Percentiles rank a stretch among this genome's conserved stretches.
Evolutionary conservation across 2,329 filamentous ascomycete genomes (phyloP).

Genomic region (Paraphaeosphaeria sporulosa): DNA sequence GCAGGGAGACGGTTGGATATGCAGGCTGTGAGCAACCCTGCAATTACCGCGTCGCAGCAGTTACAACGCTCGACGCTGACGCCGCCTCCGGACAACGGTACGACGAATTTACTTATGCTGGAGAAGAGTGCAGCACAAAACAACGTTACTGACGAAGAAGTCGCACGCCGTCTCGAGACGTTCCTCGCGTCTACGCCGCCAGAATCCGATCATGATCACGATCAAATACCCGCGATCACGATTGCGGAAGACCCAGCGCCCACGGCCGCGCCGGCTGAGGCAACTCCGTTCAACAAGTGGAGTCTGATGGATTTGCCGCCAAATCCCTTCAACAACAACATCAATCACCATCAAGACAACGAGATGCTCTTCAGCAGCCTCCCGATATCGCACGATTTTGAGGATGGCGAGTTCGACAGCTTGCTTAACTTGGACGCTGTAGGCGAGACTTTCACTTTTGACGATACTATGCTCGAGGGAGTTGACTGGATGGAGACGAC

Average conservation of each 20-base stretch:
- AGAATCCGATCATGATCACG: conserved; percentile 50
- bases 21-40: conserved; percentile 21
- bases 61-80: conserved; percentile 46
- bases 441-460: conserved; percentile 47
- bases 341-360: conserved; percentile 45
- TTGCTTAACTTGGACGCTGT: conserved; percentile 51
- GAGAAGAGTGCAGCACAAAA: conserved; percentile 38
- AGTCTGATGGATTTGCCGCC: conserved; percentile 25
- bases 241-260: conserved; percentile 33
- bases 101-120: conserved; percentile 42
- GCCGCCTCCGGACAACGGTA: conserved; percentile 50
- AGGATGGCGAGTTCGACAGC: conserved; percentile 50
- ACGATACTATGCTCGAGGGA: conserved; percentile 37
- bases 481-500: conserved; percentile 28
- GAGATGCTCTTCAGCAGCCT: conserved; percentile 45
- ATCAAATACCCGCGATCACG: conserved; percentile 35
- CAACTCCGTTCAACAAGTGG: conserved; percentile 30
- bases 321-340: conserved; percentile 29
- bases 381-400: conserved; percentile 48
- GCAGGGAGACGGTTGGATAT: conserved; percentile 53
- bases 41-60: conserved; percentile 22
- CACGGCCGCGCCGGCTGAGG: conserved; percentile 17
- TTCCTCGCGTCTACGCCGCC: conserved; percentile 61
- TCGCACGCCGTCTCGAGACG: conserved; percentile 56
- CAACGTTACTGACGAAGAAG: conserved; percentile 55